Evolutionary conservation across 2,329 filamentous ascomycete genomes (phyloP), one percentile per base, ranked within the genome.

Genomic region (Coniochaeta sp.): DNA sequence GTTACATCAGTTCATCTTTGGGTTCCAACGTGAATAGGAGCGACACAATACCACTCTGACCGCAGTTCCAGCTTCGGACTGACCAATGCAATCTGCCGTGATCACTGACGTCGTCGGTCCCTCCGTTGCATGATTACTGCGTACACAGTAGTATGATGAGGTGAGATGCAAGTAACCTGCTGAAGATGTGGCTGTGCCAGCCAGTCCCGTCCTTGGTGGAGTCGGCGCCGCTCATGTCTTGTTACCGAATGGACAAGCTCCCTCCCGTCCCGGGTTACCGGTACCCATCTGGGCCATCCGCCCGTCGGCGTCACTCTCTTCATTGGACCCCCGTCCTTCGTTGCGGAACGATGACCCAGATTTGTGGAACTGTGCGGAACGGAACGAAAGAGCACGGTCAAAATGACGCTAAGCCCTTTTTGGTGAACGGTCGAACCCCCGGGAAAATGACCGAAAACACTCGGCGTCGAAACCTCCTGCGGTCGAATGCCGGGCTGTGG

Each of bases 241-340:
- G 24, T 19, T 19, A 47, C 24, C 8, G 52, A 19, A 19, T n/a
- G n/a, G n/a, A n/a, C n/a, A n/a, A n/a, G n/a, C n/a, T 6, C 38
- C 38, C 17, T 42, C 38, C 38, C 38, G 38, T 42, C 38, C 38
- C 38, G 38, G 6, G 38, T 9, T 42, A 40, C 7, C 36, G n/a
- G n/a, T n/a, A n/a, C n/a, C n/a, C n/a, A n/a, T n/a, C n/a, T n/a
- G n/a, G n/a, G n/a, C n/a, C n/a, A n/a, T 32, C 32, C 16, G 32
- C 26, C 36, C 38, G 38, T 19, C 38, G 38, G n/a, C 38, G 10
- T 42, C 54, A 83, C 34, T 3, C 34, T n/a, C n/a, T n/a, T n/a
- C 34, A 36, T 12, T 12, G 34, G 34, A 36, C 10, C 34, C 10
- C 34, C 34, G 14, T 36, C 34, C 34, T 12, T 36, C 30, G 5